A percentile compares a stretch with the other conserved stretches of the same genome.
These are phyloP conservation scores for Monosporascus sp. DNA, from an alignment of 2,329 filamentous ascomycete genomes.

Conservation along the genomic window DNA sequence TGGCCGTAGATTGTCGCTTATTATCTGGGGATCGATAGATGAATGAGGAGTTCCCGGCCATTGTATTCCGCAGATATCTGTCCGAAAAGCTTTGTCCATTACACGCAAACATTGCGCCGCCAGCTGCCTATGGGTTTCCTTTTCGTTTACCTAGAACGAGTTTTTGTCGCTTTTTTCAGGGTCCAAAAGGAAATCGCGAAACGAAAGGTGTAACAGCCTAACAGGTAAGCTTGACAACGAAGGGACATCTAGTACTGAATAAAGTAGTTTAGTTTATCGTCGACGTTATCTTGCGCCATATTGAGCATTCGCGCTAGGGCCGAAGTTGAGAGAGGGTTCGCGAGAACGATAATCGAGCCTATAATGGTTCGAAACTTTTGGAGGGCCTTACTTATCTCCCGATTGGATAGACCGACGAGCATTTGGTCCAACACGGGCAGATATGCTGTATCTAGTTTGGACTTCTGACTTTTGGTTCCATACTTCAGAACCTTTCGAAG, in stretches of 20 bases:
- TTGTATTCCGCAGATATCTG: constrained; percentile 28
- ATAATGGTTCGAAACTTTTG: constrained; percentile 24
- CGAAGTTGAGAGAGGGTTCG: constrained; percentile 1
- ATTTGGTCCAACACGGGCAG: not conserved
- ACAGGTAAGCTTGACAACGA: constrained; percentile 13
- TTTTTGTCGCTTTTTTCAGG: constrained; percentile 10
- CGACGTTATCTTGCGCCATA: constrained; percentile 11
- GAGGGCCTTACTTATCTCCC: constrained; percentile 9
- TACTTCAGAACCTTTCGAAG: not conserved
- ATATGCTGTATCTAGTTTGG: constrained; percentile 12
- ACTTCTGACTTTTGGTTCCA: constrained; percentile 2
- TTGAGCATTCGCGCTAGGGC: not conserved
- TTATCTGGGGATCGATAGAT: not conserved
- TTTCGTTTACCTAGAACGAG: constrained; percentile 31
- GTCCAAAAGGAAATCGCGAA: constrained; percentile 33
- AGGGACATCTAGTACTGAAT: constrained; percentile 31
- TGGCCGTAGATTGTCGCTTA: constrained; percentile 1
- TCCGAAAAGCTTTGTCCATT: constrained; percentile 25
- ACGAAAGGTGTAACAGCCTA: constrained; percentile 30
- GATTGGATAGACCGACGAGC: constrained; percentile 12
- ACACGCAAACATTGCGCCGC: constrained; percentile 30
- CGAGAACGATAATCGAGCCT: constrained; percentile 25
- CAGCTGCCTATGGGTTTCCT: constrained; percentile 23
- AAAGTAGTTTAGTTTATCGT: constrained; percentile 22
- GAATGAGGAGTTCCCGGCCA: not conserved